phyloP scores from a whole-genome alignment of 2,329 filamentous ascomycete genomes.

The Pyricularia grisea region DNA sequence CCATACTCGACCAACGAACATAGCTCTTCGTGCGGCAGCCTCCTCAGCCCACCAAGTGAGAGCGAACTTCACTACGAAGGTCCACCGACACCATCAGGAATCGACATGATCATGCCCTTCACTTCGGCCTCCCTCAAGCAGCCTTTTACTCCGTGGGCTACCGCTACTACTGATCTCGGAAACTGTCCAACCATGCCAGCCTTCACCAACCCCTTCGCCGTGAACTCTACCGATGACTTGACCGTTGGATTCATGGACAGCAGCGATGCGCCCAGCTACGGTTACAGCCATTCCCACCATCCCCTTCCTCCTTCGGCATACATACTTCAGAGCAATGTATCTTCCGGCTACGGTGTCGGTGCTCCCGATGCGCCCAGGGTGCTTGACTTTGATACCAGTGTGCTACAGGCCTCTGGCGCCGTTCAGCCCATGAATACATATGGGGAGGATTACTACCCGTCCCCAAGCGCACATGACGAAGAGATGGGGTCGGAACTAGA shows the following conservation, averaged over 20 bases:
- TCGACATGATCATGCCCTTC: conserved; percentile 12
- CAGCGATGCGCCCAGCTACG: background rate
- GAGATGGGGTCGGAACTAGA: background rate
- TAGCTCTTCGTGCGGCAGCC: conserved; percentile 25
- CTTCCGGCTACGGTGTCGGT: background rate
- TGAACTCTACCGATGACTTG: conserved; percentile 18
- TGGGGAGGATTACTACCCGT: background rate
- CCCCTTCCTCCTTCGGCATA: background rate
- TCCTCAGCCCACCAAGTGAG: conserved; percentile 28
- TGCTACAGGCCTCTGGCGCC: background rate
- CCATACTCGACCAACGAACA: conserved; percentile 27
- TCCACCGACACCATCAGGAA: conserved; percentile 26
- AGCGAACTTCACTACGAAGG: conserved; percentile 25
- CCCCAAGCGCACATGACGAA: background rate
- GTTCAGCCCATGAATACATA: background rate
- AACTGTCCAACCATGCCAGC: conserved; percentile 14
- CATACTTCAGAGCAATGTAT: background rate
- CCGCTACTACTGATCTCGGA: conserved; percentile 2
- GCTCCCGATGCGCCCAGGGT: background rate
- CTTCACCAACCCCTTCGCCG: conserved; percentile 15
- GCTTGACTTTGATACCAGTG: background rate
- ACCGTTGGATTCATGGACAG: conserved; percentile 7
- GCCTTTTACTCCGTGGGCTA: background rate
- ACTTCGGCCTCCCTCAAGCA: background rate
- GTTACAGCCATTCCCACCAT: background rate